Evolutionary conservation across 495 filamentous ascomycete species (phyloP).

Genomic region (Filosporella fistucella): DNA sequence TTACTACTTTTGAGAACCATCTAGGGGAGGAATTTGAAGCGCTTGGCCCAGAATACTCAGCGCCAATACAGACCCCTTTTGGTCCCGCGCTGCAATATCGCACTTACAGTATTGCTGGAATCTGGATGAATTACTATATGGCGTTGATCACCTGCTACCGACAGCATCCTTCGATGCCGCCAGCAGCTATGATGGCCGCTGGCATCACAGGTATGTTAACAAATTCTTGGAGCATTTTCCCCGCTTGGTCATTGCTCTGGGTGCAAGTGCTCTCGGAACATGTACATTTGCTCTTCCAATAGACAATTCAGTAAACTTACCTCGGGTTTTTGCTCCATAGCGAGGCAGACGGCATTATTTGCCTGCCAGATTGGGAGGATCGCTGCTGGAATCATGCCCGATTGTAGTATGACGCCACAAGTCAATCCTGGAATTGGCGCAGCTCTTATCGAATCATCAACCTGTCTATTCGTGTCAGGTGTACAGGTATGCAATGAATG

Average conservation of each 20-base stretch:
- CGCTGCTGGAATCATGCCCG: slow-evolving; percentile 71
- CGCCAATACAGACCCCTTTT: slow-evolving; percentile 68
- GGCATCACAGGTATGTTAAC: background rate
- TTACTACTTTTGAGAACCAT: slow-evolving; percentile 56
- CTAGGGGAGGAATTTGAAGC: slow-evolving; percentile 77
- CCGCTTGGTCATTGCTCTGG: background rate
- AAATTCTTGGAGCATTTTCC: background rate
- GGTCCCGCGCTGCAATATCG: slow-evolving; percentile 79
- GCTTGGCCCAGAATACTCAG: slow-evolving; percentile 62
- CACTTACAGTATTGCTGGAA: slow-evolving; percentile 76
- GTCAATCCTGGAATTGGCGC: slow-evolving; percentile 80
- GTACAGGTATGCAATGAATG: slow-evolving; percentile 59
- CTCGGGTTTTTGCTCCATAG: no score
- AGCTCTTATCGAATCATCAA: slow-evolving; percentile 71
- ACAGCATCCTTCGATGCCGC: slow-evolving; percentile 84
- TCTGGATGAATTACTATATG: slow-evolving; percentile 83
- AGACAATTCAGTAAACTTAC: no score
- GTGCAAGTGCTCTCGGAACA: no score
- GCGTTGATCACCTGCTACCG: slow-evolving; percentile 73
- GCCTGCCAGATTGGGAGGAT: slow-evolving; percentile 79
- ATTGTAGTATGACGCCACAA: slow-evolving; percentile 46
- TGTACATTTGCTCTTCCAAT: no score
- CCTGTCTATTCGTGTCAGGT: slow-evolving; percentile 80
- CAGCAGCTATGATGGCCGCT: slow-evolving; percentile 70
- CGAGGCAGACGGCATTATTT: slow-evolving; percentile 59